Evolutionary conservation across 352 stramenopile genomes (phyloP).

Genomic region (Phytophthora constricta): DNA sequence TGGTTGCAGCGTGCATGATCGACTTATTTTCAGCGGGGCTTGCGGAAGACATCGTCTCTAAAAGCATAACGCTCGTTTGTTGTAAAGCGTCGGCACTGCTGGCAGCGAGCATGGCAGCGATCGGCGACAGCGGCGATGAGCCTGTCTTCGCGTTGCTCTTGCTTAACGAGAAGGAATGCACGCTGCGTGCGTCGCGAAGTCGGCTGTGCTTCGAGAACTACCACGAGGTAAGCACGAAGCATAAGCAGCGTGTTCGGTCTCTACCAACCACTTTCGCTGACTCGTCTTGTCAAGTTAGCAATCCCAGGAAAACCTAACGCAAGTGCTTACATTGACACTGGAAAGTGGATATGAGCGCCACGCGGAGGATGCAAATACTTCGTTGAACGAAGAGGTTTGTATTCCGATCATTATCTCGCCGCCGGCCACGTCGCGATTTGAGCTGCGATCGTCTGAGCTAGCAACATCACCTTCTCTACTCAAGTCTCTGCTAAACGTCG

Average conservation of each 20-base stretch:
- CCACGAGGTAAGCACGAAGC: no score
- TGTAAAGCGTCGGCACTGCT: no score
- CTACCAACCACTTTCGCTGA: conserved; percentile 6
- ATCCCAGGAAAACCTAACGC: conserved; percentile 13
- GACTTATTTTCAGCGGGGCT: conserved; percentile 28
- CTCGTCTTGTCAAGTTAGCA: conserved; percentile 5
- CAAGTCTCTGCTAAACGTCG: conserved; percentile 28
- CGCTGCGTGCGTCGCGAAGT: conserved; percentile 16
- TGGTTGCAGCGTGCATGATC: not conserved
- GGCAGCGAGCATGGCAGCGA: not conserved
- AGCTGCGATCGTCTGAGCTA: conserved; percentile 17
- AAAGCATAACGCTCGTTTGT: not conserved
- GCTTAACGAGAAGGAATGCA: conserved; percentile 20
- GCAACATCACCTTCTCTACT: conserved; percentile 11
- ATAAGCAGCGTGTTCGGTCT: no score
- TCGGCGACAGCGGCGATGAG: conserved; percentile 4
- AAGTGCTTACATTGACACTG: conserved; percentile 24
- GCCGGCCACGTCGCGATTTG: conserved; percentile 59
- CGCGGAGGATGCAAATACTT: not conserved
- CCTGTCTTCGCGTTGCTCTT: conserved; percentile 26
- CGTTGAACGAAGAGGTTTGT: not conserved
- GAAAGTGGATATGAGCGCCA: conserved; percentile 3
- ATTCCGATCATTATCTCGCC: conserved; percentile 60
- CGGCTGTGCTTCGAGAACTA: conserved; percentile 26
- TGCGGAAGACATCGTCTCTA: conserved; percentile 2